Base-by-base conservation (phyloP, 495 filamentous ascomycete genomes). In the Haplographium delicatum region DNA sequence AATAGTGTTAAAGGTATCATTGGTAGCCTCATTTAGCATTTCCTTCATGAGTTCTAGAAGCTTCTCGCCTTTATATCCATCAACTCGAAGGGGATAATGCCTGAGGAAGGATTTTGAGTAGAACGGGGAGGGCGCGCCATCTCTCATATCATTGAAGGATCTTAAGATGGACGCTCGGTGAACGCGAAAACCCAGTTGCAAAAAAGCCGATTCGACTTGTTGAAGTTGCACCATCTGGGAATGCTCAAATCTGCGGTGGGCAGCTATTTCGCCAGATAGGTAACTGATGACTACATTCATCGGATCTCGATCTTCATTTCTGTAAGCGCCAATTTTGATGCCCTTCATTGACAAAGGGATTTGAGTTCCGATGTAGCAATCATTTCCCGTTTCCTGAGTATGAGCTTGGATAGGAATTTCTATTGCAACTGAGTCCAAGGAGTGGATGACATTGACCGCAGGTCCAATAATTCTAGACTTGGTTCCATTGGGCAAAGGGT, bases 131-230 rank as follows among this genome's bases (percentile, higher is more conserved):
- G 6, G 2, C 18, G 20, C 46, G 5, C 13, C 27, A 0, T 46
- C 26, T 0, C 16, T 15, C 11, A 50, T 26, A 2, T 50, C 39
- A 16, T 33, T 19, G 15, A 44, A 38, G 2, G 46, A 46, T 2
- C 25, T 6, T 10, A 28, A 20, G 10, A 56, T 19, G 0, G 53
- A 28, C 18, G 1, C 25, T 19, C 53, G 47, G 18, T 56, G 9
- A 22, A 56, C 40, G 5, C 53, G 10, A 20, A 30, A 50, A 2
- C 53, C 53, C 1, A 25, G 16, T 1, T 50, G 39, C 11, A 15
- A 50, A 23, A 56, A 56, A 5, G 47, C 46, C 1, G 46, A 50
- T 30, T 56, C 53, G 22, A 56, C 39, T 1, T 30, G 1, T 30
- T 45, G 37, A 11, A 37, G 18, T 5, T 45, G 20, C 16, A 15